Evolutionary conservation across 176 grass and related monocot genomes (phyloP).

Genomic region (Poa pratensis): DNA sequence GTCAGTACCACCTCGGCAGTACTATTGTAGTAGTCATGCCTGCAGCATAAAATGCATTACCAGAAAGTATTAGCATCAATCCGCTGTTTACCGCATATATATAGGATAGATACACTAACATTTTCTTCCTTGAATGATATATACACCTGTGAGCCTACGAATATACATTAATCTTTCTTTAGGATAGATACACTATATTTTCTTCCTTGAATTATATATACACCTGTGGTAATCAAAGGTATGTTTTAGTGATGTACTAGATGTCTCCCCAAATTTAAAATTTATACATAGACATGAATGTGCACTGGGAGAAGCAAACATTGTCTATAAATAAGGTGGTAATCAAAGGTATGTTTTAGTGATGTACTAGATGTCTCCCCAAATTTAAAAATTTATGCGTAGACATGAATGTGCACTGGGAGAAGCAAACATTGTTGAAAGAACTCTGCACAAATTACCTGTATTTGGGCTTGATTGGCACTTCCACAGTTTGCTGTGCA

Average conservation of each 20-base stretch:
- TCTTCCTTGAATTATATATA: not conserved
- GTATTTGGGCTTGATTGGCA: slow-evolving; percentile 69
- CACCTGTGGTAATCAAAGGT: not conserved
- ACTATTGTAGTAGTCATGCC: slow-evolving; percentile 84
- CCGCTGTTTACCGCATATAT: not conserved
- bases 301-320: not conserved
- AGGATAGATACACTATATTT: not conserved
- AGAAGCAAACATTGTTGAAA: not conserved
- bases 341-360: slow-evolving; percentile 6
- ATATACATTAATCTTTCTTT: slow-evolving; percentile 4
- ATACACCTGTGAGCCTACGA: not conserved
- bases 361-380: not conserved
- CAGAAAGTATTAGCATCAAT: slow-evolving; percentile 24
- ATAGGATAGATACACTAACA: not conserved
- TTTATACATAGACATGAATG: not conserved
- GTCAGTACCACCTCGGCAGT: slow-evolving; percentile 68
- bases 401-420: not conserved
- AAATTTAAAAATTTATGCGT: not conserved
- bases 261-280: not conserved
- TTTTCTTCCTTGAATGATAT: not conserved
- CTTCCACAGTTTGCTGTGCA: slow-evolving; percentile 51
- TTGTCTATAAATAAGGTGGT: slow-evolving; percentile 17
- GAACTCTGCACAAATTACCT: slow-evolving; percentile 44
- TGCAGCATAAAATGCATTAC: slow-evolving; percentile 43
- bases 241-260: slow-evolving; percentile 6